Conservation (phyloP, 202 grass and related monocot genomes). For the Zizania palustris region DNA sequence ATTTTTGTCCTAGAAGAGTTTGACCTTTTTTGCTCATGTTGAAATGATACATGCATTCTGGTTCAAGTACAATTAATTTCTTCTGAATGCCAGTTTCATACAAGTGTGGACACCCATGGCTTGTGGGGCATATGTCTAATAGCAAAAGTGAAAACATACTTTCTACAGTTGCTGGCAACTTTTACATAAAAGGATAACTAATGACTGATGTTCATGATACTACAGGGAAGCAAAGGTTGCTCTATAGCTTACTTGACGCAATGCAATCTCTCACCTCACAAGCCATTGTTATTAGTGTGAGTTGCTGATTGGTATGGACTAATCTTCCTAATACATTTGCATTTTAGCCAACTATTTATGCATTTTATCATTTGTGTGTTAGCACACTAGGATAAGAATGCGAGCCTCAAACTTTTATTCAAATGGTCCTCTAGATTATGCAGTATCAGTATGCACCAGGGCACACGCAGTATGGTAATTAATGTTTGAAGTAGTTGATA, state of each 20-base stretch:
- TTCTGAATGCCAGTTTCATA: conserved; percentile 1
- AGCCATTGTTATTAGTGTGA: conserved; percentile 88
- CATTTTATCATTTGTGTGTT: conserved; percentile 32
- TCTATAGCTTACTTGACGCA: conserved; percentile 94
- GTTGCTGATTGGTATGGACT: conserved; percentile 78
- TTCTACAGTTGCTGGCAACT: conserved; percentile 6
- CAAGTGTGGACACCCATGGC: not conserved
- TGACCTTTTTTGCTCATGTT: conserved; percentile 93
- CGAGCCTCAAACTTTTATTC: not conserved
- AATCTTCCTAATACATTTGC: conserved; percentile 25
- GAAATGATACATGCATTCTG: conserved; percentile 31
- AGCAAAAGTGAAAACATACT: conserved; percentile 19
- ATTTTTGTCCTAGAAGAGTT: conserved; percentile 89
- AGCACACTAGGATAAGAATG: conserved; percentile 13
- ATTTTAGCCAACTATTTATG: not conserved
- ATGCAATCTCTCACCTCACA: conserved; percentile 89
- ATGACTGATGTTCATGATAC: conserved; percentile 33
- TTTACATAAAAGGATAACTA: conserved; percentile 27
- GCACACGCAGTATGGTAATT: conserved; percentile 22
- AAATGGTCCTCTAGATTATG: conserved; percentile 4
- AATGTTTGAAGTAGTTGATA: conserved; percentile 18
- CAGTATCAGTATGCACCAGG: not conserved
- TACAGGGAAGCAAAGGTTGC: conserved; percentile 89
- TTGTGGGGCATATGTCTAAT: conserved; percentile 5
- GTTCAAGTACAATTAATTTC: conserved; percentile 21